Evolutionary conservation across 805 yeast genomes (phyloP).

Genomic region (Ogataea methylovora): DNA sequence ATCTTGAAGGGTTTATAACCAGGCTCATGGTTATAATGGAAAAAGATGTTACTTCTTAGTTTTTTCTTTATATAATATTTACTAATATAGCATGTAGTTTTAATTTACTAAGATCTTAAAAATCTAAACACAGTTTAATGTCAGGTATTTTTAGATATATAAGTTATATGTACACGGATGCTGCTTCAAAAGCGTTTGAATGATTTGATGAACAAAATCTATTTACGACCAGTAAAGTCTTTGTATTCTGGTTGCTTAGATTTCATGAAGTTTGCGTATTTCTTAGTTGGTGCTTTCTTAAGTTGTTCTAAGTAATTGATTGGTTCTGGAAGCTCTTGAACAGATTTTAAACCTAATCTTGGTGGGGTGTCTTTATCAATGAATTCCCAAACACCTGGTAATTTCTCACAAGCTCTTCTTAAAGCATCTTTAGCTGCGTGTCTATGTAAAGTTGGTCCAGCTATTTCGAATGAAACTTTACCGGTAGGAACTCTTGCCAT

Average conservation of each 20-base stretch:
- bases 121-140: neutral
- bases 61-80: neutral
- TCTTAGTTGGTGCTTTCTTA: slow-evolving; percentile 56
- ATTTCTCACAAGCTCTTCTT: slow-evolving; percentile 82
- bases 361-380: slow-evolving; percentile 56
- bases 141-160: too few species aligned
- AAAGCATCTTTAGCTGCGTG: slow-evolving; percentile 84
- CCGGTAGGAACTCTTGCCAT: slow-evolving; percentile 95
- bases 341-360: slow-evolving; percentile 61
- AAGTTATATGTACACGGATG: neutral
- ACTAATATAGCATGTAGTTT: slow-evolving; percentile 2
- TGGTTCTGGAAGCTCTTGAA: slow-evolving; percentile 35
- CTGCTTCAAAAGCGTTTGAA: too few species aligned
- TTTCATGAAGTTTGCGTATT: slow-evolving; percentile 47
- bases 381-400: slow-evolving; percentile 90
- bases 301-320: slow-evolving; percentile 49
- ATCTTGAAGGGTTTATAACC: slow-evolving; percentile 90
- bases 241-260: slow-evolving; percentile 46
- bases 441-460: slow-evolving; percentile 66
- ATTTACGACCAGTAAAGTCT: slow-evolving; percentile 23
- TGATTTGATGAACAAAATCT: too few species aligned
- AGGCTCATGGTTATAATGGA: slow-evolving; percentile 76
- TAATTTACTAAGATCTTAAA: neutral
- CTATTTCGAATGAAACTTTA: slow-evolving; percentile 80
- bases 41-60: slow-evolving; percentile 13